Evolutionary conservation across 345 rosid genomes (phyloP).

Genomic region (Populus tremula): DNA sequence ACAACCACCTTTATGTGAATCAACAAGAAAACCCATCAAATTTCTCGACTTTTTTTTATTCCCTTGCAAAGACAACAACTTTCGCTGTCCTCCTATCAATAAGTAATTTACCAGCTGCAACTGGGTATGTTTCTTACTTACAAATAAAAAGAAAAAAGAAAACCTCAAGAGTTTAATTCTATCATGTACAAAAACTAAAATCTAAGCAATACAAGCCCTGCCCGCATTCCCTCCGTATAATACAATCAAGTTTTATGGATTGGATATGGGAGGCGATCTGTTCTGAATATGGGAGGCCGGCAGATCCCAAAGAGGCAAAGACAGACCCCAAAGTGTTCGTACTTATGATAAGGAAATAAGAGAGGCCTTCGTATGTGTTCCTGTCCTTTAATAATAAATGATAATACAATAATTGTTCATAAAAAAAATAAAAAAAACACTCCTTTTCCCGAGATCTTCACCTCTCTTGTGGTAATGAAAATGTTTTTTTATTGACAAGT

Average conservation of each 20-base stretch:
- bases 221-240: constrained; percentile 15
- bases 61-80: neutral
- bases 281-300: constrained; percentile 6
- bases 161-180: neutral
- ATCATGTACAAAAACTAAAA: neutral
- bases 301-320: neutral
- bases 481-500: too few species aligned
- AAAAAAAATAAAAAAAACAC: too few species aligned
- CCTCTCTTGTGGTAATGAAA: too few species aligned
- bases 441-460: too few species aligned
- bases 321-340: too few species aligned
- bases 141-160: neutral
- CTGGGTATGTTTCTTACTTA: neutral
- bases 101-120: neutral
- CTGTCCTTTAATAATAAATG: too few species aligned
- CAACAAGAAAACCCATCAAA: constrained; percentile 29
- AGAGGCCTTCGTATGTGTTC: too few species aligned
- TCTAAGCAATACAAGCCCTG: neutral
- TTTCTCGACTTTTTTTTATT: neutral
- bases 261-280: constrained; percentile 3
- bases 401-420: too few species aligned
- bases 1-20: constrained; percentile 16
- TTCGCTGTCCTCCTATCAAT: neutral
- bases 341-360: too few species aligned
- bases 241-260: neutral